Percentiles rank a stretch among this genome's conserved stretches.
Evolutionary conservation across 441 rosid genomes (phyloP).

Genomic region (Dalechampia spathulata): DNA sequence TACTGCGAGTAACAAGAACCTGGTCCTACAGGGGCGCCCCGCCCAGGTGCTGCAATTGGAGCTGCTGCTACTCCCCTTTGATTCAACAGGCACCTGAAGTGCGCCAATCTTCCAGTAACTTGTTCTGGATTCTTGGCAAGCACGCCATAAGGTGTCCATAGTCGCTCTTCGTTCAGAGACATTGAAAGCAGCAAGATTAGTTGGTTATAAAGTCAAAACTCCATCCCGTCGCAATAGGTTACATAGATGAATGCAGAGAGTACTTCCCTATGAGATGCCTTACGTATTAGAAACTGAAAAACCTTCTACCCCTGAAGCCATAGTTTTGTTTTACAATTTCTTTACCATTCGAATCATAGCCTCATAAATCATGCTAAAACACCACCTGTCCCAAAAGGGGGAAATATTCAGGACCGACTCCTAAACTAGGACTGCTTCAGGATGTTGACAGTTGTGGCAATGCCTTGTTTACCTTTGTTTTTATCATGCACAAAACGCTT

Average conservation of each 20-base stretch:
- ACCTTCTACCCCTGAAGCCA: neutral
- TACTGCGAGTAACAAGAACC: slow-evolving; percentile 57
- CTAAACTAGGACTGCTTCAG: neutral
- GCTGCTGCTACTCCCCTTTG: slow-evolving; percentile 73
- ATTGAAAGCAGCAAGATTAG: neutral
- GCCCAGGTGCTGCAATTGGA: slow-evolving; percentile 43
- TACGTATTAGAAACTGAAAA: neutral
- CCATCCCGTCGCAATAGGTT: neutral
- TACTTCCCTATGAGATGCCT: neutral
- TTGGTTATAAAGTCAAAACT: neutral
- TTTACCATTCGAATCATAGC: neutral
- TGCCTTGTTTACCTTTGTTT: neutral
- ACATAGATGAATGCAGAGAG: neutral
- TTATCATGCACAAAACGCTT: too few species aligned
- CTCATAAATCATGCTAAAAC: neutral
- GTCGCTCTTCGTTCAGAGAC: slow-evolving; percentile 36
- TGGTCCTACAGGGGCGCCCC: slow-evolving; percentile 44
- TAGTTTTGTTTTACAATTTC: neutral
- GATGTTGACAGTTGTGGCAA: neutral
- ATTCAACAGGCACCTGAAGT: slow-evolving; percentile 67
- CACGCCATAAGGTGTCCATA: slow-evolving; percentile 56
- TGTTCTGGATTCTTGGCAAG: slow-evolving; percentile 33
- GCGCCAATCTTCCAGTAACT: slow-evolving; percentile 38
- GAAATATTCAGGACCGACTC: neutral
- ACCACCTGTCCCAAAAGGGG: neutral